These are phyloP conservation scores for Aspergillus kassunensis DNA, from an alignment of 495 filamentous ascomycete species.

Conservation along the genomic window DNA sequence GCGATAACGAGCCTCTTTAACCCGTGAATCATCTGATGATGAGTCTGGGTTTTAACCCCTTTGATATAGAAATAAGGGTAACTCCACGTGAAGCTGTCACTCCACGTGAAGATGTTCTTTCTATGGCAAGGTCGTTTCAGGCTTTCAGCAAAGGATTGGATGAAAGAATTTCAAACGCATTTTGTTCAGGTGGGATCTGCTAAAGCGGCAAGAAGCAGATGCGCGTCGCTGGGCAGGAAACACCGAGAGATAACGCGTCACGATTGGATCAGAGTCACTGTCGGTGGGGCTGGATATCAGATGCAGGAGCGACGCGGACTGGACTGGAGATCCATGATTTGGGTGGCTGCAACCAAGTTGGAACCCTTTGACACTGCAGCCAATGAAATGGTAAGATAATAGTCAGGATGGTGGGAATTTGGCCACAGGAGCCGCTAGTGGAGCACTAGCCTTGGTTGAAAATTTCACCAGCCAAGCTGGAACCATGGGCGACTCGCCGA, in stretches of 20 bases:
- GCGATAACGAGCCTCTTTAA: neutral
- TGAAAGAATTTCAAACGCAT: conserved; percentile 25
- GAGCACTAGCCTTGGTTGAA: conserved; percentile 11
- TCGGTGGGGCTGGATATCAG: conserved; percentile 22
- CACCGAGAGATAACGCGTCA: conserved; percentile 21
- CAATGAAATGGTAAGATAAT: too few relatives aligned
- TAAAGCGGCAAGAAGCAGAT: conserved; percentile 34
- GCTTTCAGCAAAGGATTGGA: conserved; percentile 10
- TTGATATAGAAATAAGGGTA: too few relatives aligned
- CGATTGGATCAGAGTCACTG: conserved; percentile 30
- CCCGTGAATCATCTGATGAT: neutral
- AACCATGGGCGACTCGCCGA: conserved; percentile 38
- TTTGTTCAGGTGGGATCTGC: conserved; percentile 40
- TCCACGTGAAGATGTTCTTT: too few relatives aligned
- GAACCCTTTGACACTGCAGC: too few relatives aligned
- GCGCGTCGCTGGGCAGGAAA: conserved; percentile 33
- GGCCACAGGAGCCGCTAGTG: too few relatives aligned
- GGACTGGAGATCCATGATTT: conserved; percentile 12
- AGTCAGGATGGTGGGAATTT: too few relatives aligned
- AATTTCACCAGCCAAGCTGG: conserved; percentile 24
- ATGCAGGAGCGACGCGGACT: conserved; percentile 33
- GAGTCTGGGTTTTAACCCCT: too few relatives aligned
- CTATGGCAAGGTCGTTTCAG: too few relatives aligned
- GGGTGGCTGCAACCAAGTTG: conserved; percentile 33
- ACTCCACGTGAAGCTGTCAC: too few relatives aligned